Percentiles rank a stretch among this genome's conserved stretches.
Conservation (phyloP, 2,329 filamentous ascomycete species). For the Fusarium tupiense region DNA sequence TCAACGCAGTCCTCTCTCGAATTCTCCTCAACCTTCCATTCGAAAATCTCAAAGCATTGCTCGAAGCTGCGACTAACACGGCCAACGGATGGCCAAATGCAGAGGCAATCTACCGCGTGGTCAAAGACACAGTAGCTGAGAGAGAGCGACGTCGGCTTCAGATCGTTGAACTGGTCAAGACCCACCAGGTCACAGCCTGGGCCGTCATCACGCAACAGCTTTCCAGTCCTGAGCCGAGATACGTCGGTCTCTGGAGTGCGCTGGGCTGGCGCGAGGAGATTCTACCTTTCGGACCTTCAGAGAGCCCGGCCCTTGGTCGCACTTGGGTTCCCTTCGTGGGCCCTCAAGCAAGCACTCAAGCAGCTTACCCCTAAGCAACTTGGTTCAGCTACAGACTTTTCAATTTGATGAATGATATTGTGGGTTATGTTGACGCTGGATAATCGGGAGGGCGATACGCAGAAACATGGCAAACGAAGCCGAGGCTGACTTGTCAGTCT, state of each 20-base stretch:
- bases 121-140: conserved; percentile 63
- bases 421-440: conserved; percentile 28
- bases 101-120: conserved; percentile 58
- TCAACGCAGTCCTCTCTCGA: conserved; percentile 67
- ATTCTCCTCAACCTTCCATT: conserved; percentile 77
- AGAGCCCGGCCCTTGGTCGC: conserved; percentile 55
- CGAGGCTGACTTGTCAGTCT: not conserved
- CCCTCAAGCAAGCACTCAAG: conserved; percentile 30
- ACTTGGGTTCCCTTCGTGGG: conserved; percentile 55
- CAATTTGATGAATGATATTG: conserved; percentile 24
- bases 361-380: conserved; percentile 45
- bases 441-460: not conserved
- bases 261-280: conserved; percentile 62
- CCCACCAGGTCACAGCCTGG: conserved; percentile 49
- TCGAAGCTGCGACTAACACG: conserved; percentile 66
- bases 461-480: conserved; percentile 5
- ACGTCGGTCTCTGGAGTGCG: conserved; percentile 56
- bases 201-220: conserved; percentile 50
- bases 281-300: conserved; percentile 49
- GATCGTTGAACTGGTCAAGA: conserved; percentile 55
- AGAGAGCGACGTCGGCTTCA: conserved; percentile 65
- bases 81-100: conserved; percentile 61
- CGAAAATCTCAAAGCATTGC: conserved; percentile 69
- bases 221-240: conserved; percentile 51
- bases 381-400: conserved; percentile 24